Percentiles rank a stretch among this genome's conserved stretches.
Conservation (phyloP, 2,329 filamentous ascomycete genomes). For the Ascochyta pisi region DNA sequence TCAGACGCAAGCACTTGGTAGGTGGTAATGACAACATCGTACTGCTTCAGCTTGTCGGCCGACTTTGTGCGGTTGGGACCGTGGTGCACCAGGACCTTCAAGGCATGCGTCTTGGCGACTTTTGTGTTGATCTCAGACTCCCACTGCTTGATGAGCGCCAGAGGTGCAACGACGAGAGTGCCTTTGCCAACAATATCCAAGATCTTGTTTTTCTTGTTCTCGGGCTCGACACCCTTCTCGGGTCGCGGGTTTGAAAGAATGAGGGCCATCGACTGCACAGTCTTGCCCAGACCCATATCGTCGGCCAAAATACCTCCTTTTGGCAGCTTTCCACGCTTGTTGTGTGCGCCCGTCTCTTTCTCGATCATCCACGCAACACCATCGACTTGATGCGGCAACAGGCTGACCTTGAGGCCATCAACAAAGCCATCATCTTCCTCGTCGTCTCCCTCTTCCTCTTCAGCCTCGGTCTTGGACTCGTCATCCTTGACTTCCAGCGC, state of each 20-base stretch:
- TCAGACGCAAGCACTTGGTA: conserved; percentile 96
- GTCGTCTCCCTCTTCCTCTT: conserved; percentile 48
- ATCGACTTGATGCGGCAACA: conserved; percentile 92
- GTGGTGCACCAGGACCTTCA: conserved; percentile 90
- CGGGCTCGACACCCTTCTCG: conserved; percentile 56
- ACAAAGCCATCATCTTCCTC: conserved; percentile 68
- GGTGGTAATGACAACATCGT: conserved; percentile 96
- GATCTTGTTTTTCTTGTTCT: conserved; percentile 68
- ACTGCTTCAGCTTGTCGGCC: conserved; percentile 76
- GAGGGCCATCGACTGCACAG: conserved; percentile 88
- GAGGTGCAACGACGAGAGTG: conserved; percentile 89
- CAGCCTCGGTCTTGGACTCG: conserved; percentile 56
- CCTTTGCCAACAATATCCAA: conserved; percentile 73
- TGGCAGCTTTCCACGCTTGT: conserved; percentile 77
- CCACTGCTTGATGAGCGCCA: conserved; percentile 97
- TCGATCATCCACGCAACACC: conserved; percentile 95
- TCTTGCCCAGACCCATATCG: conserved; percentile 97
- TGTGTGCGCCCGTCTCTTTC: conserved; percentile 85
- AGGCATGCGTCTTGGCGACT: conserved; percentile 70
- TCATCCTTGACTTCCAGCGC: conserved; percentile 55
- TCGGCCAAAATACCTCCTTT: conserved; percentile 96
- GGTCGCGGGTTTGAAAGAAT: conserved; percentile 81
- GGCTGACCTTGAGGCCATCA: conserved; percentile 82
- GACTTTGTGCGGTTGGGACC: conserved; percentile 84
- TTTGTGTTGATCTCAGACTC: conserved; percentile 90